Evolutionary conservation across 75 land plant genomes (phyloP).

Genomic region (Adiantum capillusveneris): DNA sequence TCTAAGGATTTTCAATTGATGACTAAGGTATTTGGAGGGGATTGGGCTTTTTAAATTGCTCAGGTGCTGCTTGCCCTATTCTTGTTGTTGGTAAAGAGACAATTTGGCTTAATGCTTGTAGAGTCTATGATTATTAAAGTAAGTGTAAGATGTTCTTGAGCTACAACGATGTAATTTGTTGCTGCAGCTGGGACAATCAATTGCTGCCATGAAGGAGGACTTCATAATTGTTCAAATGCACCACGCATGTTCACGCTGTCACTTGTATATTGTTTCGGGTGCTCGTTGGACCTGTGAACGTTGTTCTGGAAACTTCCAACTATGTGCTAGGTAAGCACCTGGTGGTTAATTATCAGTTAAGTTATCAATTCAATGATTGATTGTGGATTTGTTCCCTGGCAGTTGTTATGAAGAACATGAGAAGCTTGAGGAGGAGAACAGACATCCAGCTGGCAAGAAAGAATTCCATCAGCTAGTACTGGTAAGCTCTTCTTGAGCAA

Average conservation of each 20-base stretch:
- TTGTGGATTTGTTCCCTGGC: not conserved
- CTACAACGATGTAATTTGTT: not conserved
- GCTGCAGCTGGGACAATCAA: conserved; percentile 84
- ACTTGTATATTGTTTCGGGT: conserved; percentile 67
- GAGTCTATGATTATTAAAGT: not conserved
- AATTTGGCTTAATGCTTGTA: not conserved
- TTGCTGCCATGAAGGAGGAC: conserved; percentile 93
- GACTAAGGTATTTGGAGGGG: conserved; percentile 60
- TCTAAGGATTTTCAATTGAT: conserved; percentile 85
- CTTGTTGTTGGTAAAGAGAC: no score
- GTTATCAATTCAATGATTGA: not conserved
- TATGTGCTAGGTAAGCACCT: conserved; percentile 68
- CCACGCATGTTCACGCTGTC: conserved; percentile 80
- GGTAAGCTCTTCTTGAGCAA: not conserved
- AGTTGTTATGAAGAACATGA: conserved; percentile 13
- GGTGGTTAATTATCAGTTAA: no score
- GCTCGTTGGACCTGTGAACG: conserved; percentile 82
- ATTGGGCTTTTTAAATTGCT: no score
- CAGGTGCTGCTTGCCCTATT: no score
- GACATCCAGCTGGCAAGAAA: conserved; percentile 10
- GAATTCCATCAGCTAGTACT: conserved; percentile 2
- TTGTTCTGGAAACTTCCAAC: conserved; percentile 72
- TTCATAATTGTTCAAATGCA: conserved; percentile 96
- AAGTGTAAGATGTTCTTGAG: no score
- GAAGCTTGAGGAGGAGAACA: conserved; percentile 12